Conservation (phyloP, 2,329 filamentous ascomycete genomes). For the Nemania sp. region DNA sequence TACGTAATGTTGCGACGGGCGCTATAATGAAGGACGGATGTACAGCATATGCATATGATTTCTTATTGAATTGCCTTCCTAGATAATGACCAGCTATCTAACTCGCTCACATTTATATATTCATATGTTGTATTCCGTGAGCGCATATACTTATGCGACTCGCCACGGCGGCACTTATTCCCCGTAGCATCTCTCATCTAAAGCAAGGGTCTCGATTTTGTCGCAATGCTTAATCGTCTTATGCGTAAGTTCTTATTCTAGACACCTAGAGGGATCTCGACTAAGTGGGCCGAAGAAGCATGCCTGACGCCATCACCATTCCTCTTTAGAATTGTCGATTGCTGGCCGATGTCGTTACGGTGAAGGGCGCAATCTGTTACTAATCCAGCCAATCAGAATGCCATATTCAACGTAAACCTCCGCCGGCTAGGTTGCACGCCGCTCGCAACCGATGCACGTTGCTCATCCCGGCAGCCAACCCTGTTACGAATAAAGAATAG, state of each 20-base stretch:
- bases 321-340: neutral
- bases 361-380: conserved; percentile 22
- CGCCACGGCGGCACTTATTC: no score
- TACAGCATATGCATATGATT: no score
- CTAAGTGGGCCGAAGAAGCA: neutral
- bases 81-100: no score
- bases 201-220: neutral
- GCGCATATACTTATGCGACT: no score
- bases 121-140: no score
- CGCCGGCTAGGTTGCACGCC: conserved; percentile 6
- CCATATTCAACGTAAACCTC: neutral
- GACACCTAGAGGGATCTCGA: neutral
- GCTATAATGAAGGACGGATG: neutral
- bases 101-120: no score
- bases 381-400: conserved; percentile 13
- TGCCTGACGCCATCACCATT: conserved; percentile 1
- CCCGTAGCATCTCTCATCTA: no score
- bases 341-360: conserved; percentile 31
- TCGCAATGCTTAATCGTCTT: neutral
- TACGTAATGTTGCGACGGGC: neutral
- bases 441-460: conserved; percentile 21
- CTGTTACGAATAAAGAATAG: neutral
- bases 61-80: no score
- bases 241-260: neutral
- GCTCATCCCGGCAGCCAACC: conserved; percentile 5